Percentiles rank a stretch among this genome's conserved stretches.
These are phyloP conservation scores for Apiospora hydei DNA, from an alignment of 2,329 filamentous ascomycete genomes.

Conservation along the genomic window DNA sequence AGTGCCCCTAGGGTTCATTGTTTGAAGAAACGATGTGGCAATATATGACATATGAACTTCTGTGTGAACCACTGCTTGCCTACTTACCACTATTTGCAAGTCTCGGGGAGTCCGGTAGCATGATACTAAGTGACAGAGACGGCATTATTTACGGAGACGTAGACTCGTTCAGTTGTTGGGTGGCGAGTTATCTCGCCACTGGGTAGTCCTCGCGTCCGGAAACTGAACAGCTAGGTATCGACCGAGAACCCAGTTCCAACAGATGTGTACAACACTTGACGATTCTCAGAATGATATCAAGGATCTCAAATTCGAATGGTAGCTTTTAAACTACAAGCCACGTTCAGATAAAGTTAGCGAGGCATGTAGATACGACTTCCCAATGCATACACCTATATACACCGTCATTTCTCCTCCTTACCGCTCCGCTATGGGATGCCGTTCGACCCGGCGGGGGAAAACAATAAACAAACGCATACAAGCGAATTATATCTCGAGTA, in stretches of 20 bases:
- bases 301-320: neutral
- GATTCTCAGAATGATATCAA: neutral
- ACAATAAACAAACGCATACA: neutral
- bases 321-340: neutral
- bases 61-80: neutral
- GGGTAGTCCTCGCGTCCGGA: neutral
- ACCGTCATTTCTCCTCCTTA: neutral
- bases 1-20: neutral
- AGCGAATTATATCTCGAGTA: neutral
- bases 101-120: neutral
- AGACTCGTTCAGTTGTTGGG: neutral
- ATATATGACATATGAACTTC: neutral
- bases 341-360: neutral
- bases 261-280: no score
- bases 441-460: neutral
- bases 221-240: no score
- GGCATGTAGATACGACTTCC: neutral
- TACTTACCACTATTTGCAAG: neutral
- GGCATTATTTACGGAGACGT: neutral
- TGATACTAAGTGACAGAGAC: neutral
- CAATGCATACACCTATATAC: neutral
- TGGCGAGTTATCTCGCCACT: neutral
- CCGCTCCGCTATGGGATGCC: neutral
- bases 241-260: no score
- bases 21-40: no score